phyloP scores from a whole-genome alignment of 176 grass and related monocot species.

The Alopecurus myosuroides region DNA sequence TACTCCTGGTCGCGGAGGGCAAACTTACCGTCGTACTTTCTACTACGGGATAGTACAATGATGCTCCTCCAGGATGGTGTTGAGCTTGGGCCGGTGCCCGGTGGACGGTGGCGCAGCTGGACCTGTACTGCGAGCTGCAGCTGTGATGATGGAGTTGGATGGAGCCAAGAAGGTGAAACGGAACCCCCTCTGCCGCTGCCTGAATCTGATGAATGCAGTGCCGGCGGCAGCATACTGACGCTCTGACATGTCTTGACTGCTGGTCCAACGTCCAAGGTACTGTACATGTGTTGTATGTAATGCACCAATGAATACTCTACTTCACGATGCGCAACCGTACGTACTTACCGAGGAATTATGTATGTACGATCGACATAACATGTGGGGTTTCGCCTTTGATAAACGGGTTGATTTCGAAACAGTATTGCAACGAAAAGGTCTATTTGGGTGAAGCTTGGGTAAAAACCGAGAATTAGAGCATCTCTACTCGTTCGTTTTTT shows the following conservation, averaged over 20 bases:
- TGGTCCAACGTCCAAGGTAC: neutral
- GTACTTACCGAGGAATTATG: neutral
- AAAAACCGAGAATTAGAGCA: neutral
- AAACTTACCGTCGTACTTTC: neutral
- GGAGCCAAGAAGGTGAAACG: neutral
- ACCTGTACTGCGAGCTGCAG: neutral
- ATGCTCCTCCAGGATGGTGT: neutral
- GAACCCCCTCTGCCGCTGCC: neutral
- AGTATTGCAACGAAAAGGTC: neutral
- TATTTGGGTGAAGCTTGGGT: no score
- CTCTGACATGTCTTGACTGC: constrained; percentile 6
- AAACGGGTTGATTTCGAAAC: neutral
- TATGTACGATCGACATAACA: neutral
- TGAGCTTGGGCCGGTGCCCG: neutral
- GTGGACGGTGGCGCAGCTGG: neutral
- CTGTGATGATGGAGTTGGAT: neutral
- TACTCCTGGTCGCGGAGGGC: neutral
- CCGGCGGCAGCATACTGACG: neutral
- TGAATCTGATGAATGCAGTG: constrained; percentile 3
- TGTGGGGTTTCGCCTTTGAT: neutral
- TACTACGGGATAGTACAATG: neutral
- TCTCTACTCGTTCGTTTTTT: no score
- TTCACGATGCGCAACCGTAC: neutral
- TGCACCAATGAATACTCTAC: neutral
- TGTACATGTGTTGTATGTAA: no score